phyloP scores from a whole-genome alignment of 768 basidiomycete genomes.

The Pulveroboletus sp. region DNA sequence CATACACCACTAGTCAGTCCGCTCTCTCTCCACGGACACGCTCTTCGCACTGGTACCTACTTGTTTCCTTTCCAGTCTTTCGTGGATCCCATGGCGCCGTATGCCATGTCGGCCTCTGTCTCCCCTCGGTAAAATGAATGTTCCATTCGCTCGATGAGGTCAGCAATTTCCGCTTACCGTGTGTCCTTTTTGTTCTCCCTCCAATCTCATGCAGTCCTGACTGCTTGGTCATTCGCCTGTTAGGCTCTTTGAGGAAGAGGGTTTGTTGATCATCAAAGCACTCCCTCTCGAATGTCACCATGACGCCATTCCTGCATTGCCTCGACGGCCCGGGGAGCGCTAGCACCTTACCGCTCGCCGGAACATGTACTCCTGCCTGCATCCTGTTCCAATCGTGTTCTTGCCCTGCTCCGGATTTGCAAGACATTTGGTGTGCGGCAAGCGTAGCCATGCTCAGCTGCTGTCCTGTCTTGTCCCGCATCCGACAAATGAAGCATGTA shows the following conservation, averaged over 20 bases:
- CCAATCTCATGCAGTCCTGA: conserved; percentile 10
- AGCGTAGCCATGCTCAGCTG: conserved; percentile 21
- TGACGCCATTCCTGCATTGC: conserved; percentile 28
- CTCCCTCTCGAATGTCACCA: conserved; percentile 18
- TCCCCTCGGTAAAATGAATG: conserved; percentile 16
- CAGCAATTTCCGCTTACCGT: conserved; percentile 27
- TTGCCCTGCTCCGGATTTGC: conserved; percentile 33
- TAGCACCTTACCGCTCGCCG: conserved; percentile 23
- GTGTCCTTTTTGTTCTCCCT: conserved; percentile 3
- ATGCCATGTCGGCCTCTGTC: conserved; percentile 6
- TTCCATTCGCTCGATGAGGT: conserved; percentile 13
- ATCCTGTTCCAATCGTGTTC: conserved; percentile 29
- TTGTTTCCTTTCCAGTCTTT: conserved; percentile 12
- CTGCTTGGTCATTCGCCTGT: conserved; percentile 20
- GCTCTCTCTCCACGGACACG: conserved; percentile 30
- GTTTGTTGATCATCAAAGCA: conserved; percentile 29
- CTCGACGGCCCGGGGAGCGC: conserved; percentile 27
- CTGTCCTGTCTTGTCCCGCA: conserved; percentile 22
- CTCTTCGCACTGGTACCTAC: conserved; percentile 14
- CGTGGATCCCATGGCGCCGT: conserved; percentile 10
- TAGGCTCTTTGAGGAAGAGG: conserved; percentile 31
- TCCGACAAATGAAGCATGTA: conserved; percentile 22
- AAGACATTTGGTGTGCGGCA: conserved; percentile 26
- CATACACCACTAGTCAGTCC: conserved; percentile 11
- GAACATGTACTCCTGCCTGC: conserved; percentile 30